Conservation (phyloP, 1,284 basidiomycete genomes). For the Ustilago tritici region DNA sequence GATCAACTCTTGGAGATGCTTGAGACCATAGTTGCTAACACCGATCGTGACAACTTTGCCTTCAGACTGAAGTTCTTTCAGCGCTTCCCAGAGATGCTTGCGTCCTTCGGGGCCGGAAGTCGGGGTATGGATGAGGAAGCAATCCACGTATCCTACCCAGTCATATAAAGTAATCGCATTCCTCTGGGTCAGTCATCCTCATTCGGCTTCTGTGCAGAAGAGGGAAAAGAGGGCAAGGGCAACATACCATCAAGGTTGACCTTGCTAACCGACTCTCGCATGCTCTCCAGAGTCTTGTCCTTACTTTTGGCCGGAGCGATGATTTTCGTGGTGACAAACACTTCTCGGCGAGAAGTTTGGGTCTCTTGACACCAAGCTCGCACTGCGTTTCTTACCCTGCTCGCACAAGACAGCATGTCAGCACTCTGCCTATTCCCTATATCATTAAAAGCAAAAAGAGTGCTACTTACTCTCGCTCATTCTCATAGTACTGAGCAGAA, state of each 20-base stretch:
- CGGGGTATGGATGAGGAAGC: constrained; percentile 53
- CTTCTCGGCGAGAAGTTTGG: constrained; percentile 32
- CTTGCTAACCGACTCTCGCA: constrained; percentile 42
- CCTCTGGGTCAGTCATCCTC: not conserved
- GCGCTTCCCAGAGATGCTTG: constrained; percentile 45
- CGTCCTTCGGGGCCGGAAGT: constrained; percentile 42
- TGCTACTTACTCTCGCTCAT: constrained; percentile 39
- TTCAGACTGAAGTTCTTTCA: constrained; percentile 40
- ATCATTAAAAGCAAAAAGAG: not conserved
- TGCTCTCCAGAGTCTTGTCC: constrained; percentile 33
- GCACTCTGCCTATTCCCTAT: not conserved
- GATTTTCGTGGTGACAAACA: constrained; percentile 54
- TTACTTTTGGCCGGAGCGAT: constrained; percentile 22
- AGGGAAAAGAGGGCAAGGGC: too few species aligned
- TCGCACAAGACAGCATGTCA: not conserved
- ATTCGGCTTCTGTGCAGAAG: not conserved
- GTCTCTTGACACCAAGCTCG: constrained; percentile 40
- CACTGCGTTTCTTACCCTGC: constrained; percentile 42
- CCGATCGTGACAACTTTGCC: constrained; percentile 47
- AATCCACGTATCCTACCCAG: constrained; percentile 43
- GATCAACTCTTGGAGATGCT: constrained; percentile 41
- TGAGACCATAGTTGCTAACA: constrained; percentile 48
- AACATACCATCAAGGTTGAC: constrained; percentile 35
- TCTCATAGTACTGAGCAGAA: constrained; percentile 48
- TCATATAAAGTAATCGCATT: not conserved